A percentile compares a stretch with the other conserved stretches of the same genome.
phyloP scores from a whole-genome alignment of 2,329 filamentous ascomycete genomes.

The Coniochaeta sp. region DNA sequence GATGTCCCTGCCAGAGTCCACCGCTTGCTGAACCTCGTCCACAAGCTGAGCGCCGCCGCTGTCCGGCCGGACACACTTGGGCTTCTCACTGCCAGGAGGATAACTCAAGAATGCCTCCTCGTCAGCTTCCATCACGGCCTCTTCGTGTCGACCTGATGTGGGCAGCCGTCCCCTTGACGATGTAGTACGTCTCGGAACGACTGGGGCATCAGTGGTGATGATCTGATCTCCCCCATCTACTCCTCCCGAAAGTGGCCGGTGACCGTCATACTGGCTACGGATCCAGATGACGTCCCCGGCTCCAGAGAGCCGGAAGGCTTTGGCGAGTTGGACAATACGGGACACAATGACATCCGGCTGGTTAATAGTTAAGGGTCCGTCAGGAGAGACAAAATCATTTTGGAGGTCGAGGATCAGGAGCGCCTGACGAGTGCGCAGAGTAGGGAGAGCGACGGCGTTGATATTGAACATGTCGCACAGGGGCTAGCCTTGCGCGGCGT shows the following conservation, averaged over 20 bases:
- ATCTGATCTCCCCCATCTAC: slow-evolving; percentile 43
- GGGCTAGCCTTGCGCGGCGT: slow-evolving; percentile 7
- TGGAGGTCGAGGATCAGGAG: slow-evolving; percentile 82
- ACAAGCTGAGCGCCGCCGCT: slow-evolving; percentile 39
- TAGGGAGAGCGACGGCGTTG: slow-evolving; percentile 46
- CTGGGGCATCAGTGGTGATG: slow-evolving; percentile 28
- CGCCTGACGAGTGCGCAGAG: slow-evolving; percentile 55
- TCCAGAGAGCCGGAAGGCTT: slow-evolving; percentile 64
- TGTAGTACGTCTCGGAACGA: slow-evolving; percentile 11
- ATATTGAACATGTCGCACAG: slow-evolving; percentile 43
- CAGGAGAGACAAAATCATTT: slow-evolving; percentile 72
- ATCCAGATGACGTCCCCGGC: slow-evolving; percentile 76
- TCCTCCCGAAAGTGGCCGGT: slow-evolving; percentile 32
- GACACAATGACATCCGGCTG: slow-evolving; percentile 59
- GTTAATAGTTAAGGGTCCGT: slow-evolving; percentile 59
- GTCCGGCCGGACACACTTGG: slow-evolving; percentile 34
- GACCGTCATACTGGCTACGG: slow-evolving; percentile 63
- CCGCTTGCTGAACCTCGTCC: slow-evolving; percentile 28
- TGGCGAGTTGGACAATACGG: slow-evolving; percentile 57
- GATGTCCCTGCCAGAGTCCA: slow-evolving; percentile 39
- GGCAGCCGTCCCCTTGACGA: slow-evolving; percentile 11
- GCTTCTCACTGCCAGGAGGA: slow-evolving; percentile 18
- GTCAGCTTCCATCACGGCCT: slow-evolving; percentile 29
- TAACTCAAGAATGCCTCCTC: slow-evolving; percentile 29
- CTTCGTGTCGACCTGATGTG: slow-evolving; percentile 18